A percentile compares a stretch with the other conserved stretches of the same genome.
These are phyloP conservation scores for Lagenidium sp. DNA, from an alignment of 352 stramenopile genomes.

Conservation along the genomic window DNA sequence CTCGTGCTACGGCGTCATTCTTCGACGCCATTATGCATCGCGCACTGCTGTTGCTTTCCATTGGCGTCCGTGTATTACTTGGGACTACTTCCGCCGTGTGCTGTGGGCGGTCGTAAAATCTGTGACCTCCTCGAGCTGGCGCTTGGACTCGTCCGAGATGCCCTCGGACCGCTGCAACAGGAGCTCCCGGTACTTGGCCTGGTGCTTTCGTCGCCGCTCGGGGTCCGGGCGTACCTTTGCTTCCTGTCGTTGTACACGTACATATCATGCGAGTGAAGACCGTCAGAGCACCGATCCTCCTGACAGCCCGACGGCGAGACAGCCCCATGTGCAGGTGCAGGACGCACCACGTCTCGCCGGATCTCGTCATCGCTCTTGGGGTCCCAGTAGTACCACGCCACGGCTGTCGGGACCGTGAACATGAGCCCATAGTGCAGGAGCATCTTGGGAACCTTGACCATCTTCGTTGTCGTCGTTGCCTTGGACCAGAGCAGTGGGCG, in stretches of 20 bases:
- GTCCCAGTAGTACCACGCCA: constrained; percentile 64
- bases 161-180: constrained; percentile 34
- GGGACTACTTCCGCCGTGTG: constrained; percentile 5
- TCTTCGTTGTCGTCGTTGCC: no score
- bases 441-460: constrained; percentile 83
- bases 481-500: neutral
- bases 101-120: constrained; percentile 24
- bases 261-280: neutral
- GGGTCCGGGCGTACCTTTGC: constrained; percentile 50
- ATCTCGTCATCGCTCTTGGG: constrained; percentile 70
- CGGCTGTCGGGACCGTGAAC: constrained; percentile 60
- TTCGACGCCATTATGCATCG: no score
- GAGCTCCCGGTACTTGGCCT: constrained; percentile 69
- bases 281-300: constrained; percentile 3
- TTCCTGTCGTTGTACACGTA: constrained; percentile 29
- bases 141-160: constrained; percentile 50
- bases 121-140: constrained; percentile 75
- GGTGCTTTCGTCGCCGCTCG: constrained; percentile 48
- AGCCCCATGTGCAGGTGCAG: neutral
- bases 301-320: no score
- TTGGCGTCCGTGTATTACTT: neutral
- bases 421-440: constrained; percentile 65
- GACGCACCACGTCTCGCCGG: constrained; percentile 63
- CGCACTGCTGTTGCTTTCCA: no score
- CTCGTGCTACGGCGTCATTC: no score